Conservation (phyloP, 83 land plant genomes). For the Picea abies region DNA sequence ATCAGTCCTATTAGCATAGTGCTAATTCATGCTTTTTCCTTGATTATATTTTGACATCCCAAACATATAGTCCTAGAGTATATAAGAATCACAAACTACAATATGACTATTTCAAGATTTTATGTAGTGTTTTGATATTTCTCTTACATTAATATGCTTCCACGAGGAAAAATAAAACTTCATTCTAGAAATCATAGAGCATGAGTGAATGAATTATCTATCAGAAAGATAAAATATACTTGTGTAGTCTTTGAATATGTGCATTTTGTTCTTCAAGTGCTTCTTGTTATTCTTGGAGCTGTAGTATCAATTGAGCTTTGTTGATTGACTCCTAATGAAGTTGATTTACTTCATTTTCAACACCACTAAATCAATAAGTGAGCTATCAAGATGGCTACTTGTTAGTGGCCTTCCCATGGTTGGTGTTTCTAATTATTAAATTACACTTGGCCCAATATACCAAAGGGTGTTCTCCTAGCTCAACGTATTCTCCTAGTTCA, state of each 20-base stretch:
- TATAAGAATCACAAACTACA: neutral
- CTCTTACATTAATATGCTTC: neutral
- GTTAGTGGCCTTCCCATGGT: too few relatives aligned
- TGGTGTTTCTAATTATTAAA: too few relatives aligned
- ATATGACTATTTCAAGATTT: neutral
- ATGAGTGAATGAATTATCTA: neutral
- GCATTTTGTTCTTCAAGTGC: constrained; percentile 38
- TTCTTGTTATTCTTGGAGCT: constrained; percentile 30
- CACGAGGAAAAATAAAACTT: neutral
- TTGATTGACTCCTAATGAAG: constrained; percentile 27
- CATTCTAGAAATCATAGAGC: neutral
- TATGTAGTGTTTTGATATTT: neutral
- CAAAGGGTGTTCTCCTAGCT: too few relatives aligned
- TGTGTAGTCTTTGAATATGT: constrained; percentile 31
- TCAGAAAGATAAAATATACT: neutral
- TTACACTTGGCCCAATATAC: too few relatives aligned
- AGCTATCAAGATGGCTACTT: too few relatives aligned
- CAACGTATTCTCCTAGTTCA: too few relatives aligned
- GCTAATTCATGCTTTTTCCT: too few relatives aligned
- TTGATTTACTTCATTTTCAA: constrained; percentile 31
- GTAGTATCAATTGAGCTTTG: constrained; percentile 44
- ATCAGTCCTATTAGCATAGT: too few relatives aligned
- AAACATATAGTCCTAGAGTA: too few relatives aligned
- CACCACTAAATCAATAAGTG: too few relatives aligned
- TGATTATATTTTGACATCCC: too few relatives aligned